Evolutionary conservation across 2,329 filamentous ascomycete species (phyloP), one percentile per base, ranked within the genome.

Genomic region (Cercospora sp.): DNA sequence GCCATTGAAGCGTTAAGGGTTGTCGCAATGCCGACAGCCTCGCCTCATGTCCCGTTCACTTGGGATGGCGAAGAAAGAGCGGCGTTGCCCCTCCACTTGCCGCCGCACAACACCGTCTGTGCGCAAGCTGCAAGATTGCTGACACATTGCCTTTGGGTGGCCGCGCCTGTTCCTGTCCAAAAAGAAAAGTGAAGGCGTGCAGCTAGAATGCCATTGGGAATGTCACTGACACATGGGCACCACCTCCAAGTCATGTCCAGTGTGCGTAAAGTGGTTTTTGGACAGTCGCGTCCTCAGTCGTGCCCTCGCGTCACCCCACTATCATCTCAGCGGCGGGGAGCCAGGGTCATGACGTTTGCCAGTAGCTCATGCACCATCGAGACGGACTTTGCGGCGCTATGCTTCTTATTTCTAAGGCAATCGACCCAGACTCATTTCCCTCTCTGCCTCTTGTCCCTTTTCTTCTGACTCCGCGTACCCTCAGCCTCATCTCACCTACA

Each of bases 201-300:
- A 59, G 55, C 55, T 55, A 5, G 1, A 20, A 20, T 40, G 33
- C 31, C 48, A 55, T 40, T 57, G 53, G 62, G 18, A 31, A 16
- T 64, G 62, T 58, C 51, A 30, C 62, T 64, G 62, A 64, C 62
- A 59, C 62, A 58, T 30, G 51, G 53, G 16, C 33, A 30, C 6
- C 33, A 13, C 31, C 23, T 5, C 9, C 26, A 42, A 64, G 65
- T 67, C 65, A 67, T 67, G 65, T 63, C 60, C 57, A 61, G 7
- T 28, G 40, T 53, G 23, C 16, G 23, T 31, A 9, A n/a, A 16
- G 16, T 42, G 36, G 36, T n/a, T 30, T n/a, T 16, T 16, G 26
- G 16, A 31, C 53, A 31, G 55, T 31, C 55, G 16, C 31, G 31
- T 42, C 33, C 30, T 45, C 30, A 7, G 7, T 40, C 30, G 33